phyloP scores from a whole-genome alignment of 441 rosid species.

The Pelargonium australe region DNA sequence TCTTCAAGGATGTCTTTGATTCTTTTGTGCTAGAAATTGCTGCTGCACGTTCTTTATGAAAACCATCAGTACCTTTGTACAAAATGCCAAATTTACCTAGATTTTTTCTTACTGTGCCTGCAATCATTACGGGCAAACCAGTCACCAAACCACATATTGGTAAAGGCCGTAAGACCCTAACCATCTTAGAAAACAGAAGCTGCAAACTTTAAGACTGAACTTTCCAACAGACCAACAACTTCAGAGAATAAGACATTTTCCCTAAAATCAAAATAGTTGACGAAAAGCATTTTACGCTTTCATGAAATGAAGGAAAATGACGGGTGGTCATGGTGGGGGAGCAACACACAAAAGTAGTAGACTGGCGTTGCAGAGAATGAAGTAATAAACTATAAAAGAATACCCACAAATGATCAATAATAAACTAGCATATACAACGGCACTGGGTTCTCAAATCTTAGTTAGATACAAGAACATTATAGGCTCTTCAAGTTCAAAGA shows the following conservation, averaged over 20 bases:
- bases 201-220: background rate
- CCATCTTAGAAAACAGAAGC: background rate
- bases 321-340: background rate
- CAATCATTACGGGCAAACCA: conserved; percentile 20
- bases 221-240: background rate
- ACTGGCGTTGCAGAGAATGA: background rate
- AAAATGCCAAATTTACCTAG: conserved; percentile 45
- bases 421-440: no score
- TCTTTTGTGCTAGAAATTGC: conserved; percentile 72
- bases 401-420: background rate
- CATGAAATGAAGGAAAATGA: background rate
- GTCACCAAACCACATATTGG: background rate
- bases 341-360: background rate
- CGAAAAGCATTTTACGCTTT: background rate
- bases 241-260: background rate
- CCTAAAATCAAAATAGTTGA: background rate
- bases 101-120: conserved; percentile 80
- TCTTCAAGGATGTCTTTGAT: conserved; percentile 41
- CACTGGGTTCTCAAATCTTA: no score
- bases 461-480: background rate
- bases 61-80: conserved; percentile 52
- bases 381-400: background rate
- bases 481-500: background rate
- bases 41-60: conserved; percentile 51
- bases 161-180: background rate